These are phyloP conservation scores for Aspergillus aculeatinus DNA, from an alignment of 2,329 filamentous ascomycete genomes.

Conservation along the genomic window DNA sequence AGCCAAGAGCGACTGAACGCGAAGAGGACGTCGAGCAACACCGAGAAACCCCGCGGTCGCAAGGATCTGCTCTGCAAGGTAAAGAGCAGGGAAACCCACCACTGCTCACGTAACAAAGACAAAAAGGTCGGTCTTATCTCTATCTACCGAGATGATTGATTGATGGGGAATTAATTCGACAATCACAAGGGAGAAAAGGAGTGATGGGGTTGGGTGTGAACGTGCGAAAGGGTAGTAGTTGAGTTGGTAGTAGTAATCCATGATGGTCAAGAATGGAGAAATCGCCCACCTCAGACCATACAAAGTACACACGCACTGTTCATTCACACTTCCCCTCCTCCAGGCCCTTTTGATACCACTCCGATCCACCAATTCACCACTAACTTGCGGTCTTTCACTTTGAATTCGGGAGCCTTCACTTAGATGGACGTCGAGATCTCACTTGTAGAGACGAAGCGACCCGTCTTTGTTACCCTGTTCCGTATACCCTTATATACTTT, in stretches of 20 bases:
- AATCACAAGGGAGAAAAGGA: not conserved
- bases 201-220: not conserved
- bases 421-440: not conserved
- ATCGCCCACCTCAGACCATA: not conserved
- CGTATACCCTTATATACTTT: not conserved
- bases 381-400: not conserved
- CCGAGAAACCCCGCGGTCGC: constrained; percentile 13
- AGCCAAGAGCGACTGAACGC: not conserved
- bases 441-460: not conserved
- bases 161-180: no score
- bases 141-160: not conserved
- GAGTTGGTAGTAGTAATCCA: no score
- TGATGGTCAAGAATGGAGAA: no score
- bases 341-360: not conserved
- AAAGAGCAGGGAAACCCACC: not conserved
- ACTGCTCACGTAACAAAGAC: not conserved
- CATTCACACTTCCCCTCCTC: not conserved
- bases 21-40: constrained; percentile 8
- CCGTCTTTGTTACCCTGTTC: not conserved
- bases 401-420: not conserved
- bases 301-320: not conserved
- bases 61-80: constrained; percentile 4
- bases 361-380: not conserved
- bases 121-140: not conserved
- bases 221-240: not conserved